Conservation (phyloP, 2,329 filamentous ascomycete genomes). For the Clarireedia paspali region DNA sequence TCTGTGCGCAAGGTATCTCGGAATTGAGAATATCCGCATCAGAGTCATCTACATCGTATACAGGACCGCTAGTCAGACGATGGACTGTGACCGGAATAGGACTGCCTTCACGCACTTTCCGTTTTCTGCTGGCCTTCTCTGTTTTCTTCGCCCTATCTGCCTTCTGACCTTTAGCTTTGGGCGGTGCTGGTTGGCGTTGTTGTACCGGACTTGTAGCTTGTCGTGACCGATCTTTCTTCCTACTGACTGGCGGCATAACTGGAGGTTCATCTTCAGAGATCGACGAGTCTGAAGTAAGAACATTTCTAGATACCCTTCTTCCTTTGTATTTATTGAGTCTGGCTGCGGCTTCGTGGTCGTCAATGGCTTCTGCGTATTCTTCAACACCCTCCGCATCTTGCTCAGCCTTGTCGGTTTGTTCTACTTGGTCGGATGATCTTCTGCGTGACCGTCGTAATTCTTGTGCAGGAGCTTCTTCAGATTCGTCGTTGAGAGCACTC, state of each 20-base stretch:
- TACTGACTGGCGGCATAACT: conserved; percentile 11
- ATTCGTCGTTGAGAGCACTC: neutral
- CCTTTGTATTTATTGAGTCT: conserved; percentile 33
- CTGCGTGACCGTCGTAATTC: neutral
- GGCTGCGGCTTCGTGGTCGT: conserved; percentile 30
- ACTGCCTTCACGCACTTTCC: conserved; percentile 31
- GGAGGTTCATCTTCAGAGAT: conserved; percentile 27
- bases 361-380: conserved; percentile 25
- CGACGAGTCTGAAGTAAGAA: conserved; percentile 32
- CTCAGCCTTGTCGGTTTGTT: neutral
- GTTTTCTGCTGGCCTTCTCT: conserved; percentile 14
- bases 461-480: neutral
- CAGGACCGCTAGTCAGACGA: conserved; percentile 45
- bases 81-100: conserved; percentile 53
- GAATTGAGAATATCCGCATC: conserved; percentile 39
- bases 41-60: conserved; percentile 34
- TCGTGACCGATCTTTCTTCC: conserved; percentile 13
- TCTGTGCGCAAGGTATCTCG: conserved; percentile 46
- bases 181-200: conserved; percentile 28
- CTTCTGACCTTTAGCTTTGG: conserved; percentile 19
- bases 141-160: conserved; percentile 14
- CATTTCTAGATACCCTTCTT: conserved; percentile 23
- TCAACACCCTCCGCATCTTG: neutral
- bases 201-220: conserved; percentile 12
- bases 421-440: neutral